These are phyloP conservation scores for Filosporella fistucella DNA, from an alignment of 495 filamentous ascomycete genomes.

Conservation along the genomic window DNA sequence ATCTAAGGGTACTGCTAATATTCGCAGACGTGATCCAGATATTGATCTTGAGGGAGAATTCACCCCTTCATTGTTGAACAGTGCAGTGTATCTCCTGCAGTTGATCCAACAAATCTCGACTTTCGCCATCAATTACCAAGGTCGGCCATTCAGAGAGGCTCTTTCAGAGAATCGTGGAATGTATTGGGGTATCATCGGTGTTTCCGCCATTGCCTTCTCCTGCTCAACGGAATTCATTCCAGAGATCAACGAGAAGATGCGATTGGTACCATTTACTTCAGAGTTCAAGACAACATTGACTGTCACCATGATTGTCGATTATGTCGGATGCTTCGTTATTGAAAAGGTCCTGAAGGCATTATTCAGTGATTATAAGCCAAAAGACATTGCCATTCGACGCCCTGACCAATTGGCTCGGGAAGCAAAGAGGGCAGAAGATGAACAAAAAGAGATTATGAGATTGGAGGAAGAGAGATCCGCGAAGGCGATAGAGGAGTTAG, in stretches of 20 bases:
- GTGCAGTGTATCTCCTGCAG: slow-evolving; percentile 94
- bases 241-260: slow-evolving; percentile 90
- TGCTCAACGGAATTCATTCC: slow-evolving; percentile 96
- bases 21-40: slow-evolving; percentile 56
- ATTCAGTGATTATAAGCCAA: slow-evolving; percentile 90
- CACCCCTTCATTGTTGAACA: slow-evolving; percentile 88
- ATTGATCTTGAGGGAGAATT: slow-evolving; percentile 96
- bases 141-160: slow-evolving; percentile 92
- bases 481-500: slow-evolving; percentile 44
- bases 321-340: slow-evolving; percentile 79
- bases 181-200: slow-evolving; percentile 92
- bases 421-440: slow-evolving; percentile 49
- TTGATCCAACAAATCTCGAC: slow-evolving; percentile 99
- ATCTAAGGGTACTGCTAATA: slow-evolving; percentile 26
- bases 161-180: slow-evolving; percentile 95
- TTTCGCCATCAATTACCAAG: slow-evolving; percentile 99
- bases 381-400: slow-evolving; percentile 85
- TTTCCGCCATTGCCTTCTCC: slow-evolving; percentile 85
- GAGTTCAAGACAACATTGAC: slow-evolving; percentile 92
- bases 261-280: slow-evolving; percentile 82
- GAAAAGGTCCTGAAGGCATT: slow-evolving; percentile 81
- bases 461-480: slow-evolving; percentile 28
- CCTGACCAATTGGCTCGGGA: slow-evolving; percentile 85
- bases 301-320: slow-evolving; percentile 82
- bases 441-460: slow-evolving; percentile 11